A percentile compares a stretch with the other conserved stretches of the same genome.
Evolutionary conservation across 768 basidiomycete species (phyloP).

Genomic region (Tylopilus intermedius): DNA sequence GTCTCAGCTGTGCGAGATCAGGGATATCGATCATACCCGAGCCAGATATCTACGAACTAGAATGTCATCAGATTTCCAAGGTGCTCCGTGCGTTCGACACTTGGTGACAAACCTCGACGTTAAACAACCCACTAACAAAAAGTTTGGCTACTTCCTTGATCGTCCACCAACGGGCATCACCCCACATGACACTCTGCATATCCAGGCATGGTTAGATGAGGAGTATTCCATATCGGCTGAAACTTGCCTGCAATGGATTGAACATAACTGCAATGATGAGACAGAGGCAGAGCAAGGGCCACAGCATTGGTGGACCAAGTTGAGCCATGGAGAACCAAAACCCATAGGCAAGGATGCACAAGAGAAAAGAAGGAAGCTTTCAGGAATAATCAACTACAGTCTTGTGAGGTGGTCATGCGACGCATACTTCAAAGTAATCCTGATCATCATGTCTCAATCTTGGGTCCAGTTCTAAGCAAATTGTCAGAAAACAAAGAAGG

Average conservation of each 20-base stretch:
- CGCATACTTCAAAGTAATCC: constrained; percentile 63
- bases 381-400: background rate
- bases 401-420: constrained; percentile 4
- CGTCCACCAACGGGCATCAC: constrained; percentile 67
- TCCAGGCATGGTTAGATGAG: constrained; percentile 26
- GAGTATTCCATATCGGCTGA: background rate
- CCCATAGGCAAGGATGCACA: constrained; percentile 66
- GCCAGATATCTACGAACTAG: constrained; percentile 85
- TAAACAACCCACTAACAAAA: constrained; percentile 60
- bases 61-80: constrained; percentile 4
- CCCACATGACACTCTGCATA: constrained; percentile 40
- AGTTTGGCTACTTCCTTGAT: constrained; percentile 59
- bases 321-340: constrained; percentile 81
- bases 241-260: constrained; percentile 65
- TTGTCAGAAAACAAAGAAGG: constrained; percentile 4
- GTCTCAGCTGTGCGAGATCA: background rate
- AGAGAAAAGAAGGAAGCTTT: constrained; percentile 78
- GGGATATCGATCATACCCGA: constrained; percentile 50
- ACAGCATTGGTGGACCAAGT: constrained; percentile 66
- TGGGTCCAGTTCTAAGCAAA: constrained; percentile 55
- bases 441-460: constrained; percentile 71
- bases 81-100: background rate
- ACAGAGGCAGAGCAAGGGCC: constrained; percentile 79
- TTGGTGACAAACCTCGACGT: constrained; percentile 58
- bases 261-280: constrained; percentile 55